A percentile compares a stretch with the other conserved stretches of the same genome.
These are phyloP conservation scores for Trichoderma harzianum DNA, from an alignment of 2,329 filamentous ascomycete species.

Conservation along the genomic window DNA sequence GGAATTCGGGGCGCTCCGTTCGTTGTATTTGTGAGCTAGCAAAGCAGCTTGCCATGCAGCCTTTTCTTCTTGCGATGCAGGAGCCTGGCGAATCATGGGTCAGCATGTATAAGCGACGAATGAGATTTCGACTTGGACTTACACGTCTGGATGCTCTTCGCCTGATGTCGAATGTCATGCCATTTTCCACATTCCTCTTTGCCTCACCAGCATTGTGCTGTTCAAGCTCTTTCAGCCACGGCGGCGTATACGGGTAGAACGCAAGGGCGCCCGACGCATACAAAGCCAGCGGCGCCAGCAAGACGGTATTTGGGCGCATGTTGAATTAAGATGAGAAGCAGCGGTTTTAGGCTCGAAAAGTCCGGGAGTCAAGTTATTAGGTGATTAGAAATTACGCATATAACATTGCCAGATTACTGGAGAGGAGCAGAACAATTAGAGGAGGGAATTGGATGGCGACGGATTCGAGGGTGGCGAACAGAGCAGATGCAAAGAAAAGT, in stretches of 20 bases:
- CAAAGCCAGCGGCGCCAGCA: constrained; percentile 47
- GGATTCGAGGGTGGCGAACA: background rate
- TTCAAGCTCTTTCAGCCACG: constrained; percentile 33
- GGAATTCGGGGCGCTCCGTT: background rate
- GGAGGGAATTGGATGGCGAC: background rate
- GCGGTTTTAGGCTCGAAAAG: background rate
- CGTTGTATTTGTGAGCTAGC: constrained; percentile 20
- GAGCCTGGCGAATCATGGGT: constrained; percentile 27
- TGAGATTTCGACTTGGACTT: background rate
- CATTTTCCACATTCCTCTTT: constrained; percentile 24
- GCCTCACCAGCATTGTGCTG: constrained; percentile 25
- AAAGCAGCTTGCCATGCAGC: constrained; percentile 32
- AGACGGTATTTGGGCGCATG: constrained; percentile 39
- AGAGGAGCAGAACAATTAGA: background rate
- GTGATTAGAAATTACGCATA: constrained; percentile 21
- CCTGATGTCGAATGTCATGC: constrained; percentile 41
- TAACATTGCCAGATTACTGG: constrained; percentile 17
- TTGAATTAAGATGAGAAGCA: background rate
- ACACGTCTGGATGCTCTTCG: constrained; percentile 30
- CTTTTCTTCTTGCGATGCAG: constrained; percentile 32
- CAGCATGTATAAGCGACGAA: background rate
- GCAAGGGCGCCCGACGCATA: constrained; percentile 45
- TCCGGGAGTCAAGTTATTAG: constrained; percentile 5
- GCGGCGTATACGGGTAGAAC: constrained; percentile 46
- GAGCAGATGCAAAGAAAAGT: background rate